Conservation (phyloP, 768 basidiomycete species). For the Suillus occidentalis region DNA sequence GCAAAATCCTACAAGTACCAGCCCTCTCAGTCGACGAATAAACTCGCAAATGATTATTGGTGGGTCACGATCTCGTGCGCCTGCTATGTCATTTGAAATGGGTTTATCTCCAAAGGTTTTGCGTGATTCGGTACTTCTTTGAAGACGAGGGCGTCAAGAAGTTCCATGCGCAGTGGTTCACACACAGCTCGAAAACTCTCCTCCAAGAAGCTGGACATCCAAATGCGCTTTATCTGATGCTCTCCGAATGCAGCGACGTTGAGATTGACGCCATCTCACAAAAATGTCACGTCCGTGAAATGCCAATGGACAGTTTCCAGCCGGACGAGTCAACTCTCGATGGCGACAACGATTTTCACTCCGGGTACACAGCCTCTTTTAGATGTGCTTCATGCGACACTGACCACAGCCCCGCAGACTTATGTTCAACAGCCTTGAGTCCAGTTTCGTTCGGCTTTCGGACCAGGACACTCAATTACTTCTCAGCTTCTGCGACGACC, state of each 20-base stretch:
- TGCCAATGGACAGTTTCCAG: constrained; percentile 45
- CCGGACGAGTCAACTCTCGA: constrained; percentile 41
- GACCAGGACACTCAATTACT: constrained; percentile 29
- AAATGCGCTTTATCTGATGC: constrained; percentile 53
- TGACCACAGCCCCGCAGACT: constrained; percentile 36
- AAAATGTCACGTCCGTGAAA: constrained; percentile 51
- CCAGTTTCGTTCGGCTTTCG: constrained; percentile 48
- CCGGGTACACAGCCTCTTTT: constrained; percentile 41
- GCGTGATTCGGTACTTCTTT: constrained; percentile 64
- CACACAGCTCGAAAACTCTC: constrained; percentile 61
- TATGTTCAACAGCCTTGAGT: constrained; percentile 48
- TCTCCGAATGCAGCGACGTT: constrained; percentile 56
- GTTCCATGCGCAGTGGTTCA: constrained; percentile 74
- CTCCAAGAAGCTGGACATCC: constrained; percentile 69
- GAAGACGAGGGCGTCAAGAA: constrained; percentile 44
- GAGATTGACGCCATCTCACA: constrained; percentile 55
- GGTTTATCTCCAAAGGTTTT: constrained; percentile 53
- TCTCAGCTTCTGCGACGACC: constrained; percentile 29
- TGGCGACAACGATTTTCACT: constrained; percentile 53
- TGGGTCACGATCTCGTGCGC: constrained; percentile 30
- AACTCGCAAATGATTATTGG: constrained; percentile 61
- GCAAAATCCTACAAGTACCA: constrained; percentile 40
- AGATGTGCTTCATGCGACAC: not conserved
- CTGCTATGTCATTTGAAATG: not conserved
- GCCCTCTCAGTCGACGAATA: constrained; percentile 50